A percentile compares a stretch with the other conserved stretches of the same genome.
Conservation (phyloP, 352 stramenopile species). For the Thalassiosira sp. region DNA sequence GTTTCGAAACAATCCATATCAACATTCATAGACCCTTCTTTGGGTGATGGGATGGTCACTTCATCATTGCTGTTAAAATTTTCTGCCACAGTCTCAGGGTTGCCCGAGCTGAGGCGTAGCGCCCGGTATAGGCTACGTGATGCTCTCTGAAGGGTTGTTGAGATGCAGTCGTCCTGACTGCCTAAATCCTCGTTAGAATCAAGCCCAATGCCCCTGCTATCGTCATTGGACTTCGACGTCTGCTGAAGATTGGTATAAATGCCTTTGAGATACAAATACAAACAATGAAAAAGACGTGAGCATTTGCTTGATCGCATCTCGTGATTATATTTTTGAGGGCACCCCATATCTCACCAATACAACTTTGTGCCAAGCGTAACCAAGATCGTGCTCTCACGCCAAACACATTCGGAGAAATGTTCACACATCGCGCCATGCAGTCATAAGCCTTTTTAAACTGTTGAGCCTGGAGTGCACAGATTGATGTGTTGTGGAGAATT, state of each 20-base stretch:
- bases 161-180: conserved; percentile 48
- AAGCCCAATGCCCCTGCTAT: not conserved
- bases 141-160: conserved; percentile 30
- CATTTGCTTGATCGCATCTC: too few relatives aligned
- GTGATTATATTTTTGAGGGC: too few relatives aligned
- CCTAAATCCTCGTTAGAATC: conserved; percentile 24
- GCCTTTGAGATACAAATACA: too few relatives aligned
- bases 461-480: conserved; percentile 62
- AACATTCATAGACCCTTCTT: conserved; percentile 9
- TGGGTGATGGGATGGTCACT: not conserved
- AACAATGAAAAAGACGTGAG: too few relatives aligned
- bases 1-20: conserved; percentile 46
- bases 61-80: not conserved
- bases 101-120: conserved; percentile 30
- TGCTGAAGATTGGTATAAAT: conserved; percentile 29
- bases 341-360: conserved; percentile 52
- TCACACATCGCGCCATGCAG: conserved; percentile 63
- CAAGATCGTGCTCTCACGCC: conserved; percentile 51
- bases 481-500: conserved; percentile 67
- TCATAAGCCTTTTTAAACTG: conserved; percentile 66
- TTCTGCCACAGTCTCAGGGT: not conserved
- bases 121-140: conserved; percentile 34
- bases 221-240: conserved; percentile 5
- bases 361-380: conserved; percentile 74
- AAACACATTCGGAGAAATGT: conserved; percentile 39